phyloP scores from a whole-genome alignment of 805 yeast genomes.

The Saturnispora hagleri region DNA sequence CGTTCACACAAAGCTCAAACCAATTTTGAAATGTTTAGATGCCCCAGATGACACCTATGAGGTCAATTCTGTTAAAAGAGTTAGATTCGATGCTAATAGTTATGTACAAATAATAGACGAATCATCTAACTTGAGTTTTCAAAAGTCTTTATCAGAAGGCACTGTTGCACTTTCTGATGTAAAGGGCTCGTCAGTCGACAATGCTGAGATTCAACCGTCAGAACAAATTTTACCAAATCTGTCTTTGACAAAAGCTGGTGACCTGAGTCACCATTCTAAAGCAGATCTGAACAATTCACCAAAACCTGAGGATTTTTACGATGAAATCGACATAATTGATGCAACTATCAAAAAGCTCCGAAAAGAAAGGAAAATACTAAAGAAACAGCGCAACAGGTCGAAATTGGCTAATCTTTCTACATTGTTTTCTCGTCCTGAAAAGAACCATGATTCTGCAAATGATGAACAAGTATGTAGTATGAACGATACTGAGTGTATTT shows the following conservation, averaged over 20 bases:
- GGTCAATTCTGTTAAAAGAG: neutral
- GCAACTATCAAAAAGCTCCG: neutral
- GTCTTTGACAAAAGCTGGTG: too few relatives aligned
- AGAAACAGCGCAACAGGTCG: neutral
- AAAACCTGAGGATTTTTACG: neutral
- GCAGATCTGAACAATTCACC: neutral
- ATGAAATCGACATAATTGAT: neutral
- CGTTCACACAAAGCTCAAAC: neutral
- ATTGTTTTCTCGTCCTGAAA: neutral
- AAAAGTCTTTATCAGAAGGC: too few relatives aligned
- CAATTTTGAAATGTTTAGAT: neutral
- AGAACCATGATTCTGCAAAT: neutral
- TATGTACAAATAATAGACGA: neutral
- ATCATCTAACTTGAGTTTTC: too few relatives aligned
- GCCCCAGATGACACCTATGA: neutral
- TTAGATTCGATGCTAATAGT: neutral
- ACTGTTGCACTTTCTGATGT: too few relatives aligned
- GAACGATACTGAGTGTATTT: neutral
- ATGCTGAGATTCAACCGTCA: too few relatives aligned
- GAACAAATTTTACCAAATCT: too few relatives aligned
- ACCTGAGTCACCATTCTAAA: too few relatives aligned
- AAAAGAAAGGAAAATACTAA: neutral
- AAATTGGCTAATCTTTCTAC: neutral
- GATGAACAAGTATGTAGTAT: neutral
- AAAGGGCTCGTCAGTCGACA: too few relatives aligned